Evolutionary conservation across 805 yeast species (phyloP).

Genomic region (Saccharomycopsis sp.): DNA sequence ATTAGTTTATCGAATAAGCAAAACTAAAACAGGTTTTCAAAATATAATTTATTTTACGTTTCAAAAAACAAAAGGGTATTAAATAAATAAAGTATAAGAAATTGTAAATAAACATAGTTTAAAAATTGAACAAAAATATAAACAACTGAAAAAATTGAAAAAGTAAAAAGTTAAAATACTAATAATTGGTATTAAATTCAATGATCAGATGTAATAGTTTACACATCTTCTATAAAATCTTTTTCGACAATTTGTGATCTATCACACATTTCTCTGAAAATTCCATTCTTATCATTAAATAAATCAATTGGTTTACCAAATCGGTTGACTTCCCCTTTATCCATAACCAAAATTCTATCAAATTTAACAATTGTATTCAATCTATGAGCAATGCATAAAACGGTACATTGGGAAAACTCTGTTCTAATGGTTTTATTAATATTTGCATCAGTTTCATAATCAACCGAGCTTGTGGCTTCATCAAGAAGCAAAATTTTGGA

Average conservation of each 20-base stretch:
- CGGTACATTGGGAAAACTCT: slow-evolving; percentile 62
- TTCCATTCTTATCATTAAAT: slow-evolving; percentile 32
- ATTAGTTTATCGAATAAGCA: too few relatives aligned
- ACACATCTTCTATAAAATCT: neutral
- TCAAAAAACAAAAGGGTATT: too few relatives aligned
- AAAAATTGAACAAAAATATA: too few relatives aligned
- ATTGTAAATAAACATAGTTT: too few relatives aligned
- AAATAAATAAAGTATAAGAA: too few relatives aligned
- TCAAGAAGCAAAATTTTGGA: slow-evolving; percentile 70
- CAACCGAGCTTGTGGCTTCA: slow-evolving; percentile 75
- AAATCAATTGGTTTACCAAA: slow-evolving; percentile 48
- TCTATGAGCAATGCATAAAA: slow-evolving; percentile 81
- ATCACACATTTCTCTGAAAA: slow-evolving; percentile 36
- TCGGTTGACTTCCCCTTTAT: slow-evolving; percentile 52
- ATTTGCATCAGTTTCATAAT: slow-evolving; percentile 73
- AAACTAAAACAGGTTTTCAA: too few relatives aligned
- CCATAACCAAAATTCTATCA: slow-evolving; percentile 60
- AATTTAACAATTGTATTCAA: slow-evolving; percentile 62
- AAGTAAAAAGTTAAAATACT: too few relatives aligned
- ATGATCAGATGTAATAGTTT: too few relatives aligned
- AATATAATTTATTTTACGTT: too few relatives aligned
- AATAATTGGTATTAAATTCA: too few relatives aligned
- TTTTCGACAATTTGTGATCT: neutral
- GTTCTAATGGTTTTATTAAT: slow-evolving; percentile 61
- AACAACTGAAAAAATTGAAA: too few relatives aligned